phyloP scores from a whole-genome alignment of 2,329 filamentous ascomycete species.

The Neoarthrinium moseri region DNA sequence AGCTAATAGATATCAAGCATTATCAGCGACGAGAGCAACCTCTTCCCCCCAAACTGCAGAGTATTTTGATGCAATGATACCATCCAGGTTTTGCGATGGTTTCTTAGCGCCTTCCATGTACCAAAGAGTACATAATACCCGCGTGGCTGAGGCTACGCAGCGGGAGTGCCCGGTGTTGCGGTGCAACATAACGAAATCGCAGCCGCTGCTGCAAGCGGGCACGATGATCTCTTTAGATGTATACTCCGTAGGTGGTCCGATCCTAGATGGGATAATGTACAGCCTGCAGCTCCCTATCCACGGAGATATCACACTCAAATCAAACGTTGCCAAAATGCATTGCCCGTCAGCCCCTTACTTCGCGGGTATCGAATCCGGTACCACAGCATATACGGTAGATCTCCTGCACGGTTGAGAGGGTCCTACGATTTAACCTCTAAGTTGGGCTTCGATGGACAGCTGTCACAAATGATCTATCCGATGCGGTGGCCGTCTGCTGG shows the following conservation, averaged over 20 bases:
- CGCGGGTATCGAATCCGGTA: neutral
- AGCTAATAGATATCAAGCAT: neutral
- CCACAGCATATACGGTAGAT: neutral
- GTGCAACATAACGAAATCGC: slow-evolving; percentile 2
- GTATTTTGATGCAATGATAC: neutral
- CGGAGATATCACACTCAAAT: too few relatives aligned
- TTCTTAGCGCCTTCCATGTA: neutral
- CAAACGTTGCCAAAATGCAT: too few relatives aligned
- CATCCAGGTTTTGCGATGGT: neutral
- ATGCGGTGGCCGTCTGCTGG: slow-evolving; percentile 22
- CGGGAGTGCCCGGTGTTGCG: slow-evolving; percentile 6
- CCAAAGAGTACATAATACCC: neutral
- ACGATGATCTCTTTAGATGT: neutral
- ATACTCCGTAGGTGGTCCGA: neutral
- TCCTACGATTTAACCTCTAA: neutral
- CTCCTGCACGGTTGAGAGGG: neutral
- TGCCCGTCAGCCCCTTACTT: neutral
- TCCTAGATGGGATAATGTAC: neutral
- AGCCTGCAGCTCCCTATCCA: neutral
- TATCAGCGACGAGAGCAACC: too few relatives aligned
- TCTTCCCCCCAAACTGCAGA: neutral
- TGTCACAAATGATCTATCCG: slow-evolving; percentile 21
- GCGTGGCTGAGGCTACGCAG: neutral
- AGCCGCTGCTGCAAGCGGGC: slow-evolving; percentile 7
- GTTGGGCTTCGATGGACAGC: slow-evolving; percentile 11